Evolutionary conservation across 192 early-diverging fungal species (phyloP), one percentile per base, ranked within the genome.

Genomic region (Podila horticola): DNA sequence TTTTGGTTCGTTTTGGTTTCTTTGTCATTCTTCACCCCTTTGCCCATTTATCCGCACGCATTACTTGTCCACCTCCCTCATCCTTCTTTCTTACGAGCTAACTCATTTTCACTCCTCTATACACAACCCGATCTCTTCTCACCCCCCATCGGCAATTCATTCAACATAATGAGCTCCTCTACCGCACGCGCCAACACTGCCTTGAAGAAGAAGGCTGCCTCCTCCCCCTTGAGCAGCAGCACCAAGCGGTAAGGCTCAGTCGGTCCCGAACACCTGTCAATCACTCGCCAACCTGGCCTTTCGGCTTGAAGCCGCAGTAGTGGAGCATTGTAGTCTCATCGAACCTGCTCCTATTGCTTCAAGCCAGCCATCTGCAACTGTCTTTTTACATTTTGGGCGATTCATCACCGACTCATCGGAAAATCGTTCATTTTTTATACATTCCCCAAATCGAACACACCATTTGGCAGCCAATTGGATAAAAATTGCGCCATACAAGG

Each of bases 141-240:
- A 45, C 41, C 8, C 4, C 15, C 2, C 41, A 45, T 45, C 41
- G 41, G 4, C 41, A 45, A 17, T 45, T 17, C 41, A 12, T 45
- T 17, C 41, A 17, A 15, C 49, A 89, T 85, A 82, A 73, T 74
- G 75, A 74, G 82, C 58, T 69, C 66, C 28, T 62, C 82, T 31
- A 70, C 74, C 30, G 72, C 79, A 58, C 69, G 69, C 68, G 75
- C 75, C 20, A 62, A 58, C 36, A 33, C 79, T 58, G 59, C 64
- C 28, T 28, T 52, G 48, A 74, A 74, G 51, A 73, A 79, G 64
- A 79, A 71, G 66, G 57, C 77, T 28, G 63, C 67, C n/a, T 45
- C 72, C 51, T 59, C 41, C 45, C 66, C 71, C 28, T 20, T 81
- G 58, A 81, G 77, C 71, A 74, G 77, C 71, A 69, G 77, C 38